Evolutionary conservation across 768 basidiomycete species (phyloP).

Genomic region (Pulveroboletus sp.): DNA sequence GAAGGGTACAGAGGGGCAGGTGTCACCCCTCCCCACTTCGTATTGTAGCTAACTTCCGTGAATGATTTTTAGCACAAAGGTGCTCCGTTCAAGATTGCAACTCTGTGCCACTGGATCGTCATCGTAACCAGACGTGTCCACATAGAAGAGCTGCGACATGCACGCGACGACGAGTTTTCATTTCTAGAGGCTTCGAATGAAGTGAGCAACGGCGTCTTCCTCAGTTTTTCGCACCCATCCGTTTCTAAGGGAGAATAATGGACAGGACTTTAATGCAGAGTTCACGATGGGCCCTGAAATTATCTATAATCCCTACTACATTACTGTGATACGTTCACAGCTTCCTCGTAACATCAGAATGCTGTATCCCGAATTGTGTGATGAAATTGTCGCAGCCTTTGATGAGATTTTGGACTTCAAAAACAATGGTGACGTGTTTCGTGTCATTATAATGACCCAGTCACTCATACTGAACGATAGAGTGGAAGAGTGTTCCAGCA

Average conservation of each 20-base stretch:
- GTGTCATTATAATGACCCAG: not conserved
- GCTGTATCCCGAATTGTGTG: slow-evolving; percentile 38
- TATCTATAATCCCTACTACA: slow-evolving; percentile 26
- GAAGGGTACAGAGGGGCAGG: slow-evolving; percentile 31
- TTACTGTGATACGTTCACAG: slow-evolving; percentile 20
- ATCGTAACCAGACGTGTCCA: slow-evolving; percentile 28
- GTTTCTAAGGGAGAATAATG: not conserved
- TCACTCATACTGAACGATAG: slow-evolving; percentile 19
- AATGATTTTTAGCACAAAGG: slow-evolving; percentile 19
- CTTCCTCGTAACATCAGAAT: slow-evolving; percentile 36
- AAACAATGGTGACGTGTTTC: slow-evolving; percentile 6
- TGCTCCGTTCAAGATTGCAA: slow-evolving; percentile 29
- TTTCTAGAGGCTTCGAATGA: slow-evolving; percentile 29
- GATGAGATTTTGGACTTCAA: slow-evolving; percentile 30
- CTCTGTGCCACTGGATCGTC: slow-evolving; percentile 34
- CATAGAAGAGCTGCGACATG: slow-evolving; percentile 37
- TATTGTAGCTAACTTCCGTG: not conserved
- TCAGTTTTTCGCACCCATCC: too few relatives aligned
- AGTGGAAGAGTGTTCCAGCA: slow-evolving; percentile 35
- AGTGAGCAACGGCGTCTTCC: slow-evolving; percentile 19
- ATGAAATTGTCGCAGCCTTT: slow-evolving; percentile 41
- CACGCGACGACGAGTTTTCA: slow-evolving; percentile 36
- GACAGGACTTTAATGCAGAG: slow-evolving; percentile 32
- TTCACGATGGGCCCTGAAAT: slow-evolving; percentile 35
- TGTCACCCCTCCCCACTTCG: not conserved